Evolutionary conservation across 163 green algal species (phyloP), one percentile per base, ranked within the genome.

Genomic region (Prototheca cutis): DNA sequence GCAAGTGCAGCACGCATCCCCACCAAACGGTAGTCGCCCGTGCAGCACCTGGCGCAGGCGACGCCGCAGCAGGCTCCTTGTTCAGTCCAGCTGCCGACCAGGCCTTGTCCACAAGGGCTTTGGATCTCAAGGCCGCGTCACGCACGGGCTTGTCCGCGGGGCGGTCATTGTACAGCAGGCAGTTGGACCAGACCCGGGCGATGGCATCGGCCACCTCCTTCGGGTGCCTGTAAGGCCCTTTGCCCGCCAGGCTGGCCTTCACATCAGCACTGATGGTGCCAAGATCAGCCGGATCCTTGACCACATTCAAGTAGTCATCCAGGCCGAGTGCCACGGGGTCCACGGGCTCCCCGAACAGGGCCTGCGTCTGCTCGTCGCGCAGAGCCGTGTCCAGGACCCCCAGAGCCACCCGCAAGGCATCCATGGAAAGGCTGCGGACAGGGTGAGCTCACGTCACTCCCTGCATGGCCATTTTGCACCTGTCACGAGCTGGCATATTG

Each of bases 271-370:
- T 25, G 18, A 83, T 75, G 19, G 59, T 85, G 34, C 76, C 72
- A 19, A 85, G 63, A 64, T 85, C 78, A n/a, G 73, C 69, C 32
- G 78, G 78, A 21, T 68, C 40, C 51, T 70, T 63, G 36, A 85
- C 61, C 13, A 81, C 60, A 23, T 77, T 54, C 36, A 45, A 30
- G 48, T 81, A 85, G 59, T 77, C 74, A 3, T 67, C 32, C 21
- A 83, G 51, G 8, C 40, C 48, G 5, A 63, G 45, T 3, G 29
- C 47, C 7, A 40, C 48, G 10, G 32, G 53, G 49, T 70, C 67
- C 21, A 71, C 67, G 7, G 67, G 62, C 28, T 49, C 31, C 51
- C 56, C 48, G 39, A 75, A 71, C 0, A 75, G 48, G 1, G 18
- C 42, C 8, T n/a, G 23, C 23, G 36, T 57, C 15, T 54, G 28